Conservation (phyloP, 1,284 basidiomycete species). For the Lignosus rhinocerotis region DNA sequence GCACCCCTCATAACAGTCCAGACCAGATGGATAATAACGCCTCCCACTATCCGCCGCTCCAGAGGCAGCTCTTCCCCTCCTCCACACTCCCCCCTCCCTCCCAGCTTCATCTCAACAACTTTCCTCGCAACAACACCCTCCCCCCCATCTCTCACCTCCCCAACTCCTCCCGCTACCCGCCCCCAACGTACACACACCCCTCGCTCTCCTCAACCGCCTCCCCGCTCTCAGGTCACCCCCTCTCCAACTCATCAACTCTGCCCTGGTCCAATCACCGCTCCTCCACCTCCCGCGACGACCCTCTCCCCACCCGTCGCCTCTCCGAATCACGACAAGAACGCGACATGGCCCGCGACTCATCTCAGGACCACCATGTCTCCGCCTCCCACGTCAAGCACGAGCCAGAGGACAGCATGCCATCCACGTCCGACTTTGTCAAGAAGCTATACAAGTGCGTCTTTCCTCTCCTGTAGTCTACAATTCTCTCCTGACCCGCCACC, state of each 20-base stretch:
- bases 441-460: conserved; percentile 86
- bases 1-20: conserved; percentile 24
- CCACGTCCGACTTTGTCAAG: conserved; percentile 91
- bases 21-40: conserved; percentile 33
- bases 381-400: conserved; percentile 33
- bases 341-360: conserved; percentile 27
- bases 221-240: conserved; percentile 32
- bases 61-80: conserved; percentile 33
- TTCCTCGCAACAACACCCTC: conserved; percentile 39
- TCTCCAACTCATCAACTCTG: conserved; percentile 30
- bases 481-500: conserved; percentile 7
- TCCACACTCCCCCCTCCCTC: conserved; percentile 48
- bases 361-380: conserved; percentile 21
- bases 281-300: conserved; percentile 37
- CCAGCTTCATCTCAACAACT: conserved; percentile 42
- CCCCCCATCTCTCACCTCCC: conserved; percentile 37
- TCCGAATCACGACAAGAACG: conserved; percentile 29
- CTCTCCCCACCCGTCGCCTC: conserved; percentile 31
- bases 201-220: conserved; percentile 34
- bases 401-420: conserved; percentile 65
- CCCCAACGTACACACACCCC: conserved; percentile 37
- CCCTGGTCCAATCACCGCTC: conserved; percentile 37
- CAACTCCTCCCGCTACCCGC: conserved; percentile 31
- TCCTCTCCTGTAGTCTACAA: conserved; percentile 8
- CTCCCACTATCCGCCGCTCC: conserved; percentile 28